Conservation (phyloP, 495 filamentous ascomycete species). For the Diplogelasinospora grovesii region DNA sequence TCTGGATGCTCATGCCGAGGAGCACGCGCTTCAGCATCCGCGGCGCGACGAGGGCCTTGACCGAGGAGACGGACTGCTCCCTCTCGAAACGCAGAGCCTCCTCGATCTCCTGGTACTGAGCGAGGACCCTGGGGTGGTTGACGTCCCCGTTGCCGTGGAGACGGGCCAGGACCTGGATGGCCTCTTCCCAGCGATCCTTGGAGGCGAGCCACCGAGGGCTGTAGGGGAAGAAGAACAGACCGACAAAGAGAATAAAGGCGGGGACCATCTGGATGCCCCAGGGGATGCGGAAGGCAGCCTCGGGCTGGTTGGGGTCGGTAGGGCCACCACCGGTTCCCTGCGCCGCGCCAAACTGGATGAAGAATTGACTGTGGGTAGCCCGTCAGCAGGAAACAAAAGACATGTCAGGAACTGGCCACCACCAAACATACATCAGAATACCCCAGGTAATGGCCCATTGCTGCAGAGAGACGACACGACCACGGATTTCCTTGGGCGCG, state of each 20-base stretch:
- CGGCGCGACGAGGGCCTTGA: conserved; percentile 52
- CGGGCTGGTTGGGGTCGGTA: conserved; percentile 48
- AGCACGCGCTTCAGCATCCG: conserved; percentile 62
- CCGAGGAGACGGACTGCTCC: conserved; percentile 50
- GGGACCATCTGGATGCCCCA: conserved; percentile 70
- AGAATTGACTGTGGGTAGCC: conserved; percentile 43
- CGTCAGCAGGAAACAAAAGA: not conserved
- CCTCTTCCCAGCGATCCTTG: conserved; percentile 72
- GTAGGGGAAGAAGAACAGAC: conserved; percentile 65
- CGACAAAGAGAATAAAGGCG: conserved; percentile 55
- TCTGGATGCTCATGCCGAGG: conserved; percentile 66
- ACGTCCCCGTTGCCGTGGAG: conserved; percentile 59
- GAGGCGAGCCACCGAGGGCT: conserved; percentile 70
- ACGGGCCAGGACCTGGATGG: conserved; percentile 51
- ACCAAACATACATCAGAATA: conserved; percentile 42
- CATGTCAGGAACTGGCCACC: not conserved
- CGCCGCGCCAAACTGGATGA: conserved; percentile 66
- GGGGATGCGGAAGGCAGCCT: conserved; percentile 62
- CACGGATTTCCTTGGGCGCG: conserved; percentile 70
- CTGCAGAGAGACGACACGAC: conserved; percentile 60
- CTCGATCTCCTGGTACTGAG: conserved; percentile 61
- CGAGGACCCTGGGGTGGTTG: conserved; percentile 55
- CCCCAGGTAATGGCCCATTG: conserved; percentile 78
- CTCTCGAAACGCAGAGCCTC: conserved; percentile 57
- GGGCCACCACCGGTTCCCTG: conserved; percentile 51